Evolutionary conservation across 768 basidiomycete genomes (phyloP), one percentile per base, ranked within the genome.

Genomic region (Boletus sp.): DNA sequence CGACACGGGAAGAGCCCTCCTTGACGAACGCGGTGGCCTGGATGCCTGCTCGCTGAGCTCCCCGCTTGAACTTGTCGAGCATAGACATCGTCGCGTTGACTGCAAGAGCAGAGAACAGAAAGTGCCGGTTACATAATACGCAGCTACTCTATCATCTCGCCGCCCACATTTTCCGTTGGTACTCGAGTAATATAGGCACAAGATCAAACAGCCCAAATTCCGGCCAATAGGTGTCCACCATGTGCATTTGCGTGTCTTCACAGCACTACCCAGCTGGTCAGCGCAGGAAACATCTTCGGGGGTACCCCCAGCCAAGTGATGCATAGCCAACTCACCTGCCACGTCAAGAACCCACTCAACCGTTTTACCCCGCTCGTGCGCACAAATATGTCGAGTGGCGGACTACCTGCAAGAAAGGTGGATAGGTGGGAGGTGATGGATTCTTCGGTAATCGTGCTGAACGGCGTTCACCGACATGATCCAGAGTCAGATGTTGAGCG

Each of bases 201-300:
- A 99, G 83, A 60, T 98, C 90, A 52, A 82, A 77, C 3, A 98
- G 66, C 5, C 93, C 90, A 64, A 97, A 96, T 51, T 94, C 87
- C 0, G 97, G 97, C 97, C 97, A 99, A 64, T 87, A 93, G 0
- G 83, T 82, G 14, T 83, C 74, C 19, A 84, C 80, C 69, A 97
- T 94, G 64, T 98, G 92, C 9, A 99, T 72, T 60, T 95, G 92
- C 0, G 93, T 92, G 58, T 88, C 70, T 63, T 95, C 86, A 50
- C 79, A 86, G 57, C 85, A 85, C 92, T 97, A 64, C 8, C 23
- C 6, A 4, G 7, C 13, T 4, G 15, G 14, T 30, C 3, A 52
- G 29, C 10, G 34, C 9, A 43, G 27, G 46, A 21, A 14, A 51
- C 35, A 21, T 7, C 4, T 2, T 13, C 7, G 5, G 1, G 5